These are phyloP conservation scores for Sambucus nigra DNA, from an alignment of 129 eudicot genomes.

Conservation along the genomic window DNA sequence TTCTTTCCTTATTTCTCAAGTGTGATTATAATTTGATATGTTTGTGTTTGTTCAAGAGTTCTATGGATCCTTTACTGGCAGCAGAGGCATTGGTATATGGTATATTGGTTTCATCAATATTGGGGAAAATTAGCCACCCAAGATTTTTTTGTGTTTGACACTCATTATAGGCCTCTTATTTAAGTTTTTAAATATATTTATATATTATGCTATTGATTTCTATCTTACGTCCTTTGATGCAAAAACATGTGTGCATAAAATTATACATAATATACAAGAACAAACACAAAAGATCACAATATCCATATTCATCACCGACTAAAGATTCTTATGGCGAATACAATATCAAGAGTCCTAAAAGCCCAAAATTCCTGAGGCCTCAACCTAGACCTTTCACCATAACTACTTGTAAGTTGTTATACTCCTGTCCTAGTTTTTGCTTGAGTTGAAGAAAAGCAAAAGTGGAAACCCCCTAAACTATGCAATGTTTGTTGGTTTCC, in stretches of 20 bases:
- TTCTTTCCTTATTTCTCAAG: neutral
- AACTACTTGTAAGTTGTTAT: slow-evolving; percentile 5
- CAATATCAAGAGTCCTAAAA: slow-evolving; percentile 6
- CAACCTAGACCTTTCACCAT: slow-evolving; percentile 12
- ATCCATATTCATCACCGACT: slow-evolving; percentile 26
- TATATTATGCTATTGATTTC: too few species aligned
- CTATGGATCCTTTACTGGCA: slow-evolving; percentile 73
- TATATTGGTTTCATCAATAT: slow-evolving; percentile 31
- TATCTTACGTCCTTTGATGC: slow-evolving; percentile 6
- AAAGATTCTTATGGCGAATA: slow-evolving; percentile 18
- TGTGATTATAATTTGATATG: slow-evolving; percentile 1
- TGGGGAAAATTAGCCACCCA: slow-evolving; percentile 22
- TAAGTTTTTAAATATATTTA: too few species aligned
- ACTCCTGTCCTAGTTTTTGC: slow-evolving; percentile 8
- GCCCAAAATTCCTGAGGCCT: slow-evolving; percentile 6
- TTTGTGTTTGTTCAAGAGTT: slow-evolving; percentile 39
- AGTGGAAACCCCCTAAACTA: too few species aligned
- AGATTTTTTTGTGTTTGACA: slow-evolving; percentile 22
- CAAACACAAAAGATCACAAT: slow-evolving; percentile 22
- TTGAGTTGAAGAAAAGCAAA: too few species aligned
- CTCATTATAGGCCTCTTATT: too few species aligned
- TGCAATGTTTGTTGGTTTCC: too few species aligned
- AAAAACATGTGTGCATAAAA: slow-evolving; percentile 33
- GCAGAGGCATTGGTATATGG: slow-evolving; percentile 51
- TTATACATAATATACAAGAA: too few species aligned